Evolutionary conservation across 768 basidiomycete genomes (phyloP).

Genomic region (Auriscalpium orientale): DNA sequence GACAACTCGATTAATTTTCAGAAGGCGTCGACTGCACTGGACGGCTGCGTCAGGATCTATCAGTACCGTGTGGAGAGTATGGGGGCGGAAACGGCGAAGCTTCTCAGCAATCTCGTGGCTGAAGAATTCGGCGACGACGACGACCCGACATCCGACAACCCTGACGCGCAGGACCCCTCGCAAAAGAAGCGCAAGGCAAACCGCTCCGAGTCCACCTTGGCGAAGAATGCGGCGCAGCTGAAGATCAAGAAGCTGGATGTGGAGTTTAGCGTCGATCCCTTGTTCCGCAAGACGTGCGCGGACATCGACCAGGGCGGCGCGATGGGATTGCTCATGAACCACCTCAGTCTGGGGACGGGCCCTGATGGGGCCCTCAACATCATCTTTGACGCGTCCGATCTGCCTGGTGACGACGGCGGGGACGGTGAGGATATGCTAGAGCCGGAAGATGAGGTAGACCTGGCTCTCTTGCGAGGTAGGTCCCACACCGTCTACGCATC

Average conservation of each 20-base stretch:
- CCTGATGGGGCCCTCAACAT: constrained; percentile 79
- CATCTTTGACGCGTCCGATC: constrained; percentile 94
- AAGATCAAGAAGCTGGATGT: constrained; percentile 90
- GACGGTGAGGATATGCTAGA: constrained; percentile 70
- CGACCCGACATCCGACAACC: constrained; percentile 48
- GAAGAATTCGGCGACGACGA: constrained; percentile 58
- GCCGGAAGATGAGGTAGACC: constrained; percentile 58
- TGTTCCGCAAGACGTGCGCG: constrained; percentile 95
- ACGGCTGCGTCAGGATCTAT: constrained; percentile 99
- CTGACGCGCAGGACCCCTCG: constrained; percentile 57
- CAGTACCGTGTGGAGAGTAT: constrained; percentile 96
- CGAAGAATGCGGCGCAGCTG: constrained; percentile 73
- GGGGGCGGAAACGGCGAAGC: constrained; percentile 92
- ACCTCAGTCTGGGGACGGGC: constrained; percentile 71
- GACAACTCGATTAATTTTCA: constrained; percentile 99
- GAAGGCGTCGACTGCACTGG: constrained; percentile 93
- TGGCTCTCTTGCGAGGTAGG: constrained; percentile 56
- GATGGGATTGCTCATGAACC: constrained; percentile 94
- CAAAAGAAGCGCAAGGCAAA: constrained; percentile 62
- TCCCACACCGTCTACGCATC: neutral
- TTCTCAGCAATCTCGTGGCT: constrained; percentile 79
- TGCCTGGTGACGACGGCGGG: constrained; percentile 62
- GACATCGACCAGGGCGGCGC: constrained; percentile 99
- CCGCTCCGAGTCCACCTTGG: constrained; percentile 78
- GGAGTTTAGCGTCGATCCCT: constrained; percentile 92